These are phyloP conservation scores for Gliomastix tumulicola DNA, from an alignment of 2,329 filamentous ascomycete species.

Conservation along the genomic window DNA sequence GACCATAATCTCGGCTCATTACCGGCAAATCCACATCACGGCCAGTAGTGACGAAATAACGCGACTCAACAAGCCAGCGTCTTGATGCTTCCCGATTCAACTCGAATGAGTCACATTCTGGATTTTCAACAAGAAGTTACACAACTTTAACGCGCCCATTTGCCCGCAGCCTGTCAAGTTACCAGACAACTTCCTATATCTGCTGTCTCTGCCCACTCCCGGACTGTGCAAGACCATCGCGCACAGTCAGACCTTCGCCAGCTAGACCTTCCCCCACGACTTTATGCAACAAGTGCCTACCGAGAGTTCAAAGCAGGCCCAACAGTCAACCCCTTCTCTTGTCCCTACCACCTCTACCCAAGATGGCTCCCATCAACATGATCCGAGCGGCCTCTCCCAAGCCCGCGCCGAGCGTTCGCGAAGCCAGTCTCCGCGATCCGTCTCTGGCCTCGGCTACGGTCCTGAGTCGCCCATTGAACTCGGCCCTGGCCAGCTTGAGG, in stretches of 20 bases:
- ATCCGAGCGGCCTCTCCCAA: constrained; percentile 28
- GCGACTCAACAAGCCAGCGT: no score
- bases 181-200: no score
- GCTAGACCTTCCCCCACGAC: constrained; percentile 31
- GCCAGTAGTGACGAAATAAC: no score
- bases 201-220: no score
- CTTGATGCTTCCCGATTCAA: no score
- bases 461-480: constrained; percentile 21
- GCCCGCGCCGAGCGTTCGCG: constrained; percentile 21
- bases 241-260: constrained; percentile 39
- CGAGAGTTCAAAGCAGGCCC: constrained; percentile 35
- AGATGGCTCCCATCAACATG: constrained; percentile 48
- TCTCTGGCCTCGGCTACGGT: constrained; percentile 11
- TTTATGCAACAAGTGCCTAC: constrained; percentile 59
- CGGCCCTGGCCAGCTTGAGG: constrained; percentile 37
- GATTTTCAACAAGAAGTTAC: no score
- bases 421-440: constrained; percentile 27
- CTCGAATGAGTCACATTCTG: no score
- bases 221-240: constrained; percentile 43
- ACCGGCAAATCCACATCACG: no score
- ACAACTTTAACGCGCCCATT: no score
- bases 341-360: constrained; percentile 31
- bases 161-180: no score
- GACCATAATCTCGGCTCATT: no score
- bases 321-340: constrained; percentile 26